Base-by-base conservation (phyloP, 2,329 filamentous ascomycete species). In the Cladosporium sp. region DNA sequence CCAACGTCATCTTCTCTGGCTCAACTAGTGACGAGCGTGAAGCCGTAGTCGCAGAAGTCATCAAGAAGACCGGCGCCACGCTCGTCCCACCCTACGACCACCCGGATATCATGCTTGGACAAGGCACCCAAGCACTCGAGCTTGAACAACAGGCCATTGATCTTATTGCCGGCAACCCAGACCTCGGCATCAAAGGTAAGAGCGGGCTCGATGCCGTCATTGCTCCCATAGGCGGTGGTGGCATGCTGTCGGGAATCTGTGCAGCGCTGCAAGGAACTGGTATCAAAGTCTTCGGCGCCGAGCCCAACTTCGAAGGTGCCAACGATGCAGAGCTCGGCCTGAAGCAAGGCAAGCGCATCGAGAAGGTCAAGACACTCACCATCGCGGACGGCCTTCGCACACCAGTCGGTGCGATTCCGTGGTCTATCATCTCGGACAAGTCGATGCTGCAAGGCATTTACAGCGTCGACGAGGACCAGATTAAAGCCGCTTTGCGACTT, bases 61-160 rank as follows among this genome's bases (percentile, higher is more conserved):
- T 90, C 1, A 76, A 76, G 20, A 76, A 85, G 58, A 94, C 89
- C 0, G 86, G 87, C 39, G 91, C 90, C 0, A 83, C 86, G 0
- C 77, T 96, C 9, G 81, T 97, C 5, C 91, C 91, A 51, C 92
- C 92, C 0, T 96, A 96, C 71, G 90, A 97, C 71, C 89, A 96
- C 73, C 88, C 89, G 3, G 84, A 96, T 71, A 91, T 96, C 62
- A 87, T 97, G 56, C 82, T 95, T 1, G 92, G 92, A 0, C 91
- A 96, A 76, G 92, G 92, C 20, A 96, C 91, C 0, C 78, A 89
- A 60, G 91, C 85, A 0, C 71, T 96, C 3, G 92, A 97, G 73
- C 73, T 96, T 32, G 85, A 90, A 70, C 77, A 81, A 60, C 91
- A 97, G 69, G 88, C 86, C 2, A 71, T 68, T 2, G 77, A 79